These are phyloP conservation scores for Kondoa malvinella DNA, from an alignment of 768 basidiomycete genomes.

Conservation along the genomic window DNA sequence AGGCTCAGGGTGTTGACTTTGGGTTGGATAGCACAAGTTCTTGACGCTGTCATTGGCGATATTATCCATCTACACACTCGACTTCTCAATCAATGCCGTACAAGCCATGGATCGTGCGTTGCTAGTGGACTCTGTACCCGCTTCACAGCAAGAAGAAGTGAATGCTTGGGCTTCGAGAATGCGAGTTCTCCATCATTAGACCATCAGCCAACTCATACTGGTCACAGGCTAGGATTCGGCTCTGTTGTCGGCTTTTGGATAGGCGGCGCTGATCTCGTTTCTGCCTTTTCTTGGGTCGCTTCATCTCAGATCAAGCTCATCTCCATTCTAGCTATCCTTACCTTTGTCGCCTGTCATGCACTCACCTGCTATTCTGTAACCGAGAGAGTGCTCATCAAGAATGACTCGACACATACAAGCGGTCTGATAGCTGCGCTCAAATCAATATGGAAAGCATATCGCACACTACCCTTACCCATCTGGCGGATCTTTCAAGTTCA, in stretches of 20 bases:
- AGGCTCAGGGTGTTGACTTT: background rate
- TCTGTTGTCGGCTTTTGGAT: conserved; percentile 15
- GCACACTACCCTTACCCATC: conserved; percentile 21
- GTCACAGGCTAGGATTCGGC: conserved; percentile 61
- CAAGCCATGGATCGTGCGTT: conserved; percentile 38
- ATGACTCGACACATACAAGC: background rate
- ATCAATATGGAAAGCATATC: conserved; percentile 33
- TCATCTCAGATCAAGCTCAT: conserved; percentile 93
- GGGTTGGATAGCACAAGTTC: background rate
- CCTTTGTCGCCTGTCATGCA: conserved; percentile 65
- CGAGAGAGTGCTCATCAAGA: conserved; percentile 11
- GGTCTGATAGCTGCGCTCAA: background rate
- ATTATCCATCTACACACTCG: conserved; percentile 76
- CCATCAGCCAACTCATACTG: conserved; percentile 43
- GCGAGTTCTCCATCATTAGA: background rate
- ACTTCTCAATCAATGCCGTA: conserved; percentile 92
- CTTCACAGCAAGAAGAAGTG: conserved; percentile 69
- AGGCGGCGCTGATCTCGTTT: conserved; percentile 44
- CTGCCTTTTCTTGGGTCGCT: conserved; percentile 51
- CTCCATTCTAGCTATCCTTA: conserved; percentile 64
- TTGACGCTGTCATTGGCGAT: conserved; percentile 53
- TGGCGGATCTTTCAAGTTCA: conserved; percentile 26
- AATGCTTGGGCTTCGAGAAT: conserved; percentile 47
- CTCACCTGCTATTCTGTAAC: conserved; percentile 47
- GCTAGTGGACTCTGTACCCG: conserved; percentile 76